A percentile compares a stretch with the other conserved stretches of the same genome.
Conservation (phyloP, 1,139 yeast species). For the Scheffersomyces parashehatae region DNA sequence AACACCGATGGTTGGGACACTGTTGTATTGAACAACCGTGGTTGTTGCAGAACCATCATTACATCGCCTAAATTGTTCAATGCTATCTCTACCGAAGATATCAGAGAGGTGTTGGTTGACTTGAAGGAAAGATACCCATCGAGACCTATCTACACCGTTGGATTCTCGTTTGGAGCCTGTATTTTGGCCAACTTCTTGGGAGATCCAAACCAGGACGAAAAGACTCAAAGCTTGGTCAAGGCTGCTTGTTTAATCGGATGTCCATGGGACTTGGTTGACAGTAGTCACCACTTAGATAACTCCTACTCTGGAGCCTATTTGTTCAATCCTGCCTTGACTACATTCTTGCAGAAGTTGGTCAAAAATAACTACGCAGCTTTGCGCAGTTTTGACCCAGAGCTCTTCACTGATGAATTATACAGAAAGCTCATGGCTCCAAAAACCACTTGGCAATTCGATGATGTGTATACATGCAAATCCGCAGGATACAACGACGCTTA, state of each 20-base stretch:
- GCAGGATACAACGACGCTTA: constrained; percentile 68
- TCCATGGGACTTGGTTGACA: constrained; percentile 25
- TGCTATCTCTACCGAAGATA: constrained; percentile 74
- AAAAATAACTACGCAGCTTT: constrained; percentile 62
- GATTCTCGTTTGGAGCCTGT: constrained; percentile 80
- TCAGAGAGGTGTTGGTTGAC: constrained; percentile 57
- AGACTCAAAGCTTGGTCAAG: constrained; percentile 45
- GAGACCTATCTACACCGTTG: constrained; percentile 74
- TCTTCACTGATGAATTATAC: constrained; percentile 34
- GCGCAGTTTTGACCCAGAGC: constrained; percentile 31
- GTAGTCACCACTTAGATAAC: constrained; percentile 50
- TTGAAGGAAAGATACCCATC: constrained; percentile 62
- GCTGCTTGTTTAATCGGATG: constrained; percentile 61
- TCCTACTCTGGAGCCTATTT: constrained; percentile 62
- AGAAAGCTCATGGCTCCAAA: constrained; percentile 32
- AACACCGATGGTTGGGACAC: constrained; percentile 46
- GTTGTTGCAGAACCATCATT: constrained; percentile 81
- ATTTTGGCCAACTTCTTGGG: constrained; percentile 56
- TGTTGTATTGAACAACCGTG: constrained; percentile 78
- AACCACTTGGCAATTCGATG: constrained; percentile 64
- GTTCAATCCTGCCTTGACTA: constrained; percentile 67
- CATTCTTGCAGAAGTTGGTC: constrained; percentile 62
- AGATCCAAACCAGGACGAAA: constrained; percentile 23
- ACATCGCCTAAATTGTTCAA: constrained; percentile 75
- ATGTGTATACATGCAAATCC: constrained; percentile 65